Evolutionary conservation across 2,329 filamentous ascomycete genomes (phyloP).

Genomic region (Penicillium sp.): DNA sequence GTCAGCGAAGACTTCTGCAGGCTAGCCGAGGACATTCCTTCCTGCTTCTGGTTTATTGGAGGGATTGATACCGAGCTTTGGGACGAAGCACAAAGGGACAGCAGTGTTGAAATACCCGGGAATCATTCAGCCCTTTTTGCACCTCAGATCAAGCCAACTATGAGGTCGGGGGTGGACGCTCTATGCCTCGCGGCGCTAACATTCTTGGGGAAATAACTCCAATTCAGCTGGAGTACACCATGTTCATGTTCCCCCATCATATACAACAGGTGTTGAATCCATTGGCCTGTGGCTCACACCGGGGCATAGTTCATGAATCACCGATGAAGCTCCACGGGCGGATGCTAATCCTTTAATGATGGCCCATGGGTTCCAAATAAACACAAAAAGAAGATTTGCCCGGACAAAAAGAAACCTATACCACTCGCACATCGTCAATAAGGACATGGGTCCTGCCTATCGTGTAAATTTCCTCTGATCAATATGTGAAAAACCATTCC

Average conservation of each 20-base stretch:
- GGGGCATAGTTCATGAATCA: too few species aligned
- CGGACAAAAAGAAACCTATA: too few species aligned
- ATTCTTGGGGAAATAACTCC: slow-evolving; percentile 27
- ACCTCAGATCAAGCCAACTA: slow-evolving; percentile 60
- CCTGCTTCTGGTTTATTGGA: slow-evolving; percentile 60
- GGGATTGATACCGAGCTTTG: slow-evolving; percentile 53
- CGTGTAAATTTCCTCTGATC: too few species aligned
- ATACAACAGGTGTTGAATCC: too few species aligned
- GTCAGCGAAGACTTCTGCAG: slow-evolving; percentile 61
- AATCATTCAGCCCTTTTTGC: slow-evolving; percentile 64
- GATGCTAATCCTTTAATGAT: too few species aligned
- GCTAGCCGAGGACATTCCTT: slow-evolving; percentile 54
- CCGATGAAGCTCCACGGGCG: too few species aligned
- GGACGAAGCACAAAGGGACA: slow-evolving; percentile 51
- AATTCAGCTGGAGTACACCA: neutral
- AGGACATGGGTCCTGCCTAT: too few species aligned
- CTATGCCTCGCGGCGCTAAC: slow-evolving; percentile 54
- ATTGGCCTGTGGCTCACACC: too few species aligned
- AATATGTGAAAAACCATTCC: too few species aligned
- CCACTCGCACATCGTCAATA: too few species aligned
- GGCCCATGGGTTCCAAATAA: too few species aligned
- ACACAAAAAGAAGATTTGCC: too few species aligned
- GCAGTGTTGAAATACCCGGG: slow-evolving; percentile 51
- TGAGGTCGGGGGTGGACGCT: slow-evolving; percentile 55
- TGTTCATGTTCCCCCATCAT: neutral